Evolutionary conservation across 1,284 basidiomycete species (phyloP).

Genomic region (Moesziomyces parantarcticus): DNA sequence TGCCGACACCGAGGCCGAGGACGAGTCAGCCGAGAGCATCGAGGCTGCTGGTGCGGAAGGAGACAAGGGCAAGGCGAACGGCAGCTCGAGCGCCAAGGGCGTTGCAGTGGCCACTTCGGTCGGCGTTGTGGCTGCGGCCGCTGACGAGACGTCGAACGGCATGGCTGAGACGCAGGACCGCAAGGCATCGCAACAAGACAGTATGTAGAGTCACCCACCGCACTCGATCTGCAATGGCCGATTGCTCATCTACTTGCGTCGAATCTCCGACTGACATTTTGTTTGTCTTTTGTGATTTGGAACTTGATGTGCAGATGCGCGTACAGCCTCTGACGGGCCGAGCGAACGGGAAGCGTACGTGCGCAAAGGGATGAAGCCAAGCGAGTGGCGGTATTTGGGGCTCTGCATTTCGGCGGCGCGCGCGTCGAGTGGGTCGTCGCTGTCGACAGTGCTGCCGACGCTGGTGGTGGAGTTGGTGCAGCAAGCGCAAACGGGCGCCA

Average conservation of each 20-base stretch:
- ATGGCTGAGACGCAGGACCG: not conserved
- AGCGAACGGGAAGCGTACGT: slow-evolving; percentile 3
- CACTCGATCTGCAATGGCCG: not conserved
- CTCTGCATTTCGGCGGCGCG: slow-evolving; percentile 12
- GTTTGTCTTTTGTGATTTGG: not conserved
- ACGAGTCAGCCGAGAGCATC: slow-evolving; percentile 8
- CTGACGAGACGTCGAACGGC: not conserved
- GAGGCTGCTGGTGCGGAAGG: no score
- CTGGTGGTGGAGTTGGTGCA: slow-evolving; percentile 28
- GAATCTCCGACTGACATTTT: not conserved
- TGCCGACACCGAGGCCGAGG: slow-evolving; percentile 73
- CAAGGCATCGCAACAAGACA: slow-evolving; percentile 11
- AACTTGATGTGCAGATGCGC: no score
- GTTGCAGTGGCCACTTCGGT: slow-evolving; percentile 8
- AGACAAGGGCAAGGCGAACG: slow-evolving; percentile 2
- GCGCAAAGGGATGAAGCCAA: slow-evolving; percentile 37
- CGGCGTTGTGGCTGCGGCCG: slow-evolving; percentile 3
- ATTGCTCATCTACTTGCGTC: not conserved
- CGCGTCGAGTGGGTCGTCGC: not conserved
- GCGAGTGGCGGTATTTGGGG: slow-evolving; percentile 35
- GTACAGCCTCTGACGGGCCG: no score
- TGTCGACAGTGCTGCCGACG: slow-evolving; percentile 6
- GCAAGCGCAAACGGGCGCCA: slow-evolving; percentile 25
- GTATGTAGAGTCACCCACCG: slow-evolving; percentile 7
- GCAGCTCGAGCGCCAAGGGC: slow-evolving; percentile 3